These are phyloP conservation scores for Myrica gale DNA, from an alignment of 306 rosid species.

Conservation along the genomic window DNA sequence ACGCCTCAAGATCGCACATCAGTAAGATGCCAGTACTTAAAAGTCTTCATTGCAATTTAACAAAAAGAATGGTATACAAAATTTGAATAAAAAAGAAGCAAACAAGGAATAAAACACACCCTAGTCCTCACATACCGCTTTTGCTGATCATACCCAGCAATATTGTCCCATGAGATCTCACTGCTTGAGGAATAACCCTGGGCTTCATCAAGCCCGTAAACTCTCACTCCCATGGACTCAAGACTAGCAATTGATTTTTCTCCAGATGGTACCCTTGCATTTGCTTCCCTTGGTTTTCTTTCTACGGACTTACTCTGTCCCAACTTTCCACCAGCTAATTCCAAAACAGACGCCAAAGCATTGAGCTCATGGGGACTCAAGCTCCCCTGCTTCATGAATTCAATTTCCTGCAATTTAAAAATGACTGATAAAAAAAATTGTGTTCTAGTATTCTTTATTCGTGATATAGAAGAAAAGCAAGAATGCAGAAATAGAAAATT, in stretches of 20 bases:
- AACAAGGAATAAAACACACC: slow-evolving; percentile 5
- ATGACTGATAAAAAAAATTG: slow-evolving; percentile 6
- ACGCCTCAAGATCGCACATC: slow-evolving; percentile 12
- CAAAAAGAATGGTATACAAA: slow-evolving; percentile 3
- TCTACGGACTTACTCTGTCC: slow-evolving; percentile 42
- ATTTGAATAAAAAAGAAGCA: background rate
- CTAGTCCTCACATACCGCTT: slow-evolving; percentile 54
- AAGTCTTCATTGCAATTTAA: slow-evolving; percentile 4
- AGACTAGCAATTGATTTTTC: slow-evolving; percentile 68
- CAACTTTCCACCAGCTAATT: slow-evolving; percentile 64
- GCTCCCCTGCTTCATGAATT: slow-evolving; percentile 71
- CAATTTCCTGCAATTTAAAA: slow-evolving; percentile 74
- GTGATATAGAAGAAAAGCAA: slow-evolving; percentile 17
- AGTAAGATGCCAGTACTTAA: background rate
- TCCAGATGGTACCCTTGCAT: slow-evolving; percentile 43
- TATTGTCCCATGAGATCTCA: slow-evolving; percentile 78
- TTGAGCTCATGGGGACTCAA: slow-evolving; percentile 69
- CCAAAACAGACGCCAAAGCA: slow-evolving; percentile 70
- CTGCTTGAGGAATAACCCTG: slow-evolving; percentile 28
- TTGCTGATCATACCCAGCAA: slow-evolving; percentile 87
- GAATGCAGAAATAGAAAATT: slow-evolving; percentile 16
- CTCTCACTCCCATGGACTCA: slow-evolving; percentile 83
- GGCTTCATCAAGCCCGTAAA: slow-evolving; percentile 66
- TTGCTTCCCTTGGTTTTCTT: slow-evolving; percentile 49
- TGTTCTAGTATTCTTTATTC: background rate